Evolutionary conservation across 192 early-diverging fungal genomes (phyloP).

Genomic region (Mortierella claussenii): DNA sequence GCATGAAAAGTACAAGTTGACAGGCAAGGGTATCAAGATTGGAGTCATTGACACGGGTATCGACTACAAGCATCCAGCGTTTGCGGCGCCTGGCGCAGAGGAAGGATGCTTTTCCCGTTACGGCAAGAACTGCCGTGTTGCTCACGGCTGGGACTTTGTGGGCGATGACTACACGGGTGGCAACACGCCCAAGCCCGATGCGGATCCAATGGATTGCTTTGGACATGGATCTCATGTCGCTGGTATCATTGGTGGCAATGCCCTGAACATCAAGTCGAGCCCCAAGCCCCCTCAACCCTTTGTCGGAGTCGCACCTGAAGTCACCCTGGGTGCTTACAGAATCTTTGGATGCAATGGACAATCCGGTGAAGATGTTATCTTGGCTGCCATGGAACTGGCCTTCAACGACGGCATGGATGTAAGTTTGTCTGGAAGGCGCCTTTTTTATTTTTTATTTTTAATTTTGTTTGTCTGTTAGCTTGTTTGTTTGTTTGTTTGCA

Average conservation of each 20-base stretch:
- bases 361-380: conserved; percentile 64
- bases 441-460: conserved; percentile 4
- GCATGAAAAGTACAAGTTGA: conserved; percentile 50
- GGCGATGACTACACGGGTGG: conserved; percentile 60
- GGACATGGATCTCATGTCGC: conserved; percentile 65
- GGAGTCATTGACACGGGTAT: conserved; percentile 70
- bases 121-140: conserved; percentile 64
- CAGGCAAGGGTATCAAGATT: conserved; percentile 60
- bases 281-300: conserved; percentile 31
- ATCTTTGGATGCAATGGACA: conserved; percentile 68
- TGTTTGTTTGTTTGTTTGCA: background rate
- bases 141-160: conserved; percentile 70
- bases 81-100: conserved; percentile 56
- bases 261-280: conserved; percentile 14
- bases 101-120: conserved; percentile 69
- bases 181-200: conserved; percentile 49
- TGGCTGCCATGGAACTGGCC: conserved; percentile 67
- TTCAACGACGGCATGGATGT: conserved; percentile 65
- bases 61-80: conserved; percentile 69
- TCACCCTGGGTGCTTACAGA: conserved; percentile 72
- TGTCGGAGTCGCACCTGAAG: conserved; percentile 81
- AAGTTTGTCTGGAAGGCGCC: conserved; percentile 6
- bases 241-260: conserved; percentile 59
- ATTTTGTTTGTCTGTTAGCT: background rate
- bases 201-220: conserved; percentile 62